Conservation (phyloP, 768 basidiomycete species). For the Pluteus cervinus region DNA sequence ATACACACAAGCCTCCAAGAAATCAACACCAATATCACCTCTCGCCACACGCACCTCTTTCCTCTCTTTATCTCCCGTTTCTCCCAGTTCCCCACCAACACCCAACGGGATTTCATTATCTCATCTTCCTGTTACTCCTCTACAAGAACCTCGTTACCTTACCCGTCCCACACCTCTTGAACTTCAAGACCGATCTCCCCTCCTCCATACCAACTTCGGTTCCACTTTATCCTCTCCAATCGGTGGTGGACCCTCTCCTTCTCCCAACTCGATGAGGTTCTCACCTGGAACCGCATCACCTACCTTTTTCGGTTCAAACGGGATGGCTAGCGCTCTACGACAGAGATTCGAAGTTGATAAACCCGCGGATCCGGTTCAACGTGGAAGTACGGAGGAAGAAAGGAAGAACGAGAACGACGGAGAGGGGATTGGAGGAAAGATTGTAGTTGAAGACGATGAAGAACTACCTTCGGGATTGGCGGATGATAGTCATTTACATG, state of each 20-base stretch:
- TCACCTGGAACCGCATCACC: no score
- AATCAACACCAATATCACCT: background rate
- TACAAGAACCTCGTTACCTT: background rate
- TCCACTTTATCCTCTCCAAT: conserved; percentile 25
- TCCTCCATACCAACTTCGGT: conserved; percentile 35
- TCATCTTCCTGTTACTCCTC: background rate
- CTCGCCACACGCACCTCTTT: no score
- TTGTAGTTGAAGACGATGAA: conserved; percentile 44
- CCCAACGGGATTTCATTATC: background rate
- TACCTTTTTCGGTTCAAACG: no score
- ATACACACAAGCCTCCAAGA: conserved; percentile 22
- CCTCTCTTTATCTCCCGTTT: no score
- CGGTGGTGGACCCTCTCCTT: no score
- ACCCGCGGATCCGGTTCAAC: background rate
- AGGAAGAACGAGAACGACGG: conserved; percentile 5
- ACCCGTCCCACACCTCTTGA: conserved; percentile 26
- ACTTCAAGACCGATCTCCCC: conserved; percentile 22
- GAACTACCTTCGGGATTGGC: conserved; percentile 27
- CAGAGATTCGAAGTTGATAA: conserved; percentile 27
- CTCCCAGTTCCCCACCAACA: background rate
- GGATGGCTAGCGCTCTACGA: conserved; percentile 31
- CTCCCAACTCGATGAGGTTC: no score
- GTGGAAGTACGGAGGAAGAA: conserved; percentile 9
- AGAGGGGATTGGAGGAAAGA: conserved; percentile 21
- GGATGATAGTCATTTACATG: no score